A percentile compares a stretch with the other conserved stretches of the same genome.
Conservation (phyloP, 1,284 basidiomycete genomes). For the Fistulinella staudtii region DNA sequence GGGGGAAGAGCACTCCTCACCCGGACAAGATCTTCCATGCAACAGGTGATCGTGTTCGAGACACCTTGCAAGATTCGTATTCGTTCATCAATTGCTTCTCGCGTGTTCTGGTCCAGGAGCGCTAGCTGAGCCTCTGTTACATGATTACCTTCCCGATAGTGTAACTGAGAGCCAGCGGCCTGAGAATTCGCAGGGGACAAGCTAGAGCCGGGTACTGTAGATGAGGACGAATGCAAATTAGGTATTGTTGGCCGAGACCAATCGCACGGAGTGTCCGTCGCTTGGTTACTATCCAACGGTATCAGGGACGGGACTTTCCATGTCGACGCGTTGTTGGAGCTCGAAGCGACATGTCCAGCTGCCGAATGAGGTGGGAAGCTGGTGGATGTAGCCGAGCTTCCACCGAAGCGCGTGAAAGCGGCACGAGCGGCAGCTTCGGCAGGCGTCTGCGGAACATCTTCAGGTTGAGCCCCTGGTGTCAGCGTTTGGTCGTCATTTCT, state of each 20-base stretch:
- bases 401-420: slow-evolving; percentile 37
- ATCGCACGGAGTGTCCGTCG: slow-evolving; percentile 3
- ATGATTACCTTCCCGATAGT: slow-evolving; percentile 27
- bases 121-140: slow-evolving; percentile 58
- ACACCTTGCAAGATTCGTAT: slow-evolving; percentile 73
- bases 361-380: slow-evolving; percentile 6
- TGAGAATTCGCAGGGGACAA: background rate
- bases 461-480: slow-evolving; percentile 14
- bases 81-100: slow-evolving; percentile 81
- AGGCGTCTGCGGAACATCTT: slow-evolving; percentile 24
- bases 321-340: slow-evolving; percentile 12
- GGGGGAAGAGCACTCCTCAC: slow-evolving; percentile 66
- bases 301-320: slow-evolving; percentile 46
- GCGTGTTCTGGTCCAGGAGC: slow-evolving; percentile 58
- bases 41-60: slow-evolving; percentile 61
- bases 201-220: background rate
- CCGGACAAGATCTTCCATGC: slow-evolving; percentile 73
- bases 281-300: slow-evolving; percentile 43
- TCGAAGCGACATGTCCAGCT: slow-evolving; percentile 6
- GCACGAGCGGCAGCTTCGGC: slow-evolving; percentile 46
- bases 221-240: slow-evolving; percentile 1
- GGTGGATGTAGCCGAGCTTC: no score
- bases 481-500: slow-evolving; percentile 5
- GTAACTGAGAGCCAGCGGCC: background rate
- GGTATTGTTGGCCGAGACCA: slow-evolving; percentile 7